Evolutionary conservation across 176 grass and related monocot genomes (phyloP), one percentile per base, ranked within the genome.

Genomic region (Saccharum officinarum): DNA sequence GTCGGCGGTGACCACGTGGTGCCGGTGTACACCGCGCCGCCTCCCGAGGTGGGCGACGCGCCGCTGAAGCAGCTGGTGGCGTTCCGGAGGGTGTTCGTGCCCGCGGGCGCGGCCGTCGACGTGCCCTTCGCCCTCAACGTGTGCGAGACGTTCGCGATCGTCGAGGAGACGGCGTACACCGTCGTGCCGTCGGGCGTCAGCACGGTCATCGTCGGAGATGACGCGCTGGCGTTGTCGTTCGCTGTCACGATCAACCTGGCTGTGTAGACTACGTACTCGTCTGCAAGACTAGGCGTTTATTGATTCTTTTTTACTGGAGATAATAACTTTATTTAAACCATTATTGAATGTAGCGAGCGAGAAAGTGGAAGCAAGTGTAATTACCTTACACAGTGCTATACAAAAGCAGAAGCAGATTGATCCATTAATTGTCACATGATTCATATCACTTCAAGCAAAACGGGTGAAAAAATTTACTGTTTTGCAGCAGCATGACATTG

Each of bases 121-220:
- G 20, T 13, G 26, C 71, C 71, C 2, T 85, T 91, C 65, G 44
- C 3, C 14, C 90, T 91, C 17, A 85, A 85, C 55, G 75, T 87
- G 12, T 91, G 90, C 86, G 66, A 77, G 86, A 71, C 25, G 5
- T 82, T 91, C 26, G 42, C 62, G n/a, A 85, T 91, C 77, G 86
- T 91, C 3, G 85, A 87, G 77, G 78, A 78, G 77, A 84, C 86
- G 42, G 90, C 86, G 7, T 91, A 91, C 65, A 87, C 86, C 26
- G 82, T 87, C 36, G 26, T 88, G 42, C 89, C 86, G 25, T 85
- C 86, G 1, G 89, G 89, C 10, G 22, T 64, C 69, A 80, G 76
- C 89, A 60, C 52, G 4, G 55, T 91, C 18, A 7, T 88, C 52
- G 40, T 91, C 23, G 90, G 79, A 22, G 71, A 82, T 26, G 90